phyloP scores from a whole-genome alignment of 129 eudicot species.

The Oenanthe sinensis region DNA sequence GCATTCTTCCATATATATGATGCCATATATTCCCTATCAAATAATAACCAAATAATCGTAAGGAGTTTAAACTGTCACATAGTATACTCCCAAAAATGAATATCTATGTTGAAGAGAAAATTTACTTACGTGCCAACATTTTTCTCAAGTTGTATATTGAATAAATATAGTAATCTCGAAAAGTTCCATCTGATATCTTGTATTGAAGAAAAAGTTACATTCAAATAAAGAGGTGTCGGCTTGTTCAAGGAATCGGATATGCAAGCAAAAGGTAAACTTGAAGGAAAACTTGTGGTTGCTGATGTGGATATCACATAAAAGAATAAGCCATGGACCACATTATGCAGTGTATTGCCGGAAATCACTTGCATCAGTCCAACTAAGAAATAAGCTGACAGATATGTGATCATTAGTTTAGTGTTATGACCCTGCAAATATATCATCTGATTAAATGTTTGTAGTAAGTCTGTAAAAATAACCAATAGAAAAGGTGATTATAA shows the following conservation, averaged over 20 bases:
- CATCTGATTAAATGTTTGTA: conserved; percentile 15
- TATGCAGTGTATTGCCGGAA: conserved; percentile 17
- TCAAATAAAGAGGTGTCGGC: conserved; percentile 77
- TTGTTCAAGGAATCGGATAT: conserved; percentile 62
- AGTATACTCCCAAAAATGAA: neutral
- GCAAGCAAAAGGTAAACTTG: conserved; percentile 67
- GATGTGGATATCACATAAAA: conserved; percentile 28
- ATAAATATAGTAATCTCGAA: conserved; percentile 62
- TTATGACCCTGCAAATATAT: conserved; percentile 40
- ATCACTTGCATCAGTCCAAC: conserved; percentile 32
- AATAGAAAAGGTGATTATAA: neutral
- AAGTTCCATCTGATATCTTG: conserved; percentile 73
- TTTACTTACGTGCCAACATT: conserved; percentile 81
- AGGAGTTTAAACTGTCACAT: neutral
- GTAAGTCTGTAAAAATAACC: neutral
- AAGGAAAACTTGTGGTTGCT: conserved; percentile 41
- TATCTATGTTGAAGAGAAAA: neutral
- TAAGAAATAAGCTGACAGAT: conserved; percentile 35
- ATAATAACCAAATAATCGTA: neutral
- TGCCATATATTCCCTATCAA: neutral
- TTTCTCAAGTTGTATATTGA: conserved; percentile 90
- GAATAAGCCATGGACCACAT: conserved; percentile 21
- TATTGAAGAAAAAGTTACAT: conserved; percentile 73
- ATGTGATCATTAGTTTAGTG: conserved; percentile 37
- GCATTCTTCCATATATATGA: neutral